Evolutionary conservation across 768 basidiomycete genomes (phyloP), one percentile per base, ranked within the genome.

Genomic region (Suillus paluster): DNA sequence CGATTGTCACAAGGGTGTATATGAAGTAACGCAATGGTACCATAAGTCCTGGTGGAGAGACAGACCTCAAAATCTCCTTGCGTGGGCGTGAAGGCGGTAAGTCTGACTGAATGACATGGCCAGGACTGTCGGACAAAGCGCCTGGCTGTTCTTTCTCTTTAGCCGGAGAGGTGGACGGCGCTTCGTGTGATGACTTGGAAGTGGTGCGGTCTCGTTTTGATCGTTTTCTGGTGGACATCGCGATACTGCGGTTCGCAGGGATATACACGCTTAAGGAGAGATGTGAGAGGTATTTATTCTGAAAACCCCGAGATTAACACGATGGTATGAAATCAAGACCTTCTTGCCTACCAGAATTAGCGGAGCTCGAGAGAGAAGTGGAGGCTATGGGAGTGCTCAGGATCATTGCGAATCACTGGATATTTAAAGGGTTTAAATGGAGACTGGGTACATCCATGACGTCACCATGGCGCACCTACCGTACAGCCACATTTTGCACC

Each of bases 1-100:
- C 77, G 50, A 82, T 63, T 10, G 79, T 44, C 30, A 80, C 70
- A 57, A 88, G 67, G 57, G 77, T 62, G 70, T 87, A 86, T 39
- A 86, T 80, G 71, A 90, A 79, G 23, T 71, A 79, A 65, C 66
- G 63, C 15, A 70, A 55, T 19, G 68, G 33, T 1, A 41, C 41
- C 34, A 56, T 53, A 17, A 53, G 12, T 15, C 55, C 41, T 1
- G 67, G 46, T 6, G 66, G 59, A 25, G 64, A 38, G 11, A 62
- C 61, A 8, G 52, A 33, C 30, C 8, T 27, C 17, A 39, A 41
- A 1, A 59, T n/a, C 23, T 39, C 53, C 19, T 59, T 59, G 34
- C 3, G 52, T 17, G 46, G 30, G 9, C 58, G 34, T 23, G 58
- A 15, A 27, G 58, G 58, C 11, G 58, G 58, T 9, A 59, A 30